Conservation (phyloP, 2,329 filamentous ascomycete genomes). For the Stagonosporopsis chrysanthemi region DNA sequence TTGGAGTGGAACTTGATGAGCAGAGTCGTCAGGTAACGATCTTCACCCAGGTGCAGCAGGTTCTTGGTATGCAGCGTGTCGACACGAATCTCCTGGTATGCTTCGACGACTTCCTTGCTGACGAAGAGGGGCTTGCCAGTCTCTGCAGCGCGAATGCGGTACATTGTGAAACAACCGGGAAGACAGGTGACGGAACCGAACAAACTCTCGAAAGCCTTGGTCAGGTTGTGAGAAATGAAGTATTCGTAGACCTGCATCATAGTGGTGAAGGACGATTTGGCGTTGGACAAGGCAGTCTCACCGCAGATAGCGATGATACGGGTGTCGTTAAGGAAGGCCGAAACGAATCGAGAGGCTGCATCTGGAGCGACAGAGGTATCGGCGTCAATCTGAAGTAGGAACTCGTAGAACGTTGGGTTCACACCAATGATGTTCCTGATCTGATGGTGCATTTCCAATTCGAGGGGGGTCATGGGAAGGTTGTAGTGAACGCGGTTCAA, state of each 20-base stretch:
- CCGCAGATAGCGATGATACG: conserved; percentile 93
- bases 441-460: conserved; percentile 98
- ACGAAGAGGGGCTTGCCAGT: conserved; percentile 96
- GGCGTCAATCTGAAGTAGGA: conserved; percentile 93
- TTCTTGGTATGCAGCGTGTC: conserved; percentile 99
- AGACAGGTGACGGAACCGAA: conserved; percentile 98
- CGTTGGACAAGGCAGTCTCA: conserved; percentile 91
- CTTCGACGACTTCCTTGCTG: conserved; percentile 86
- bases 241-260: conserved; percentile 99
- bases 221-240: conserved; percentile 97
- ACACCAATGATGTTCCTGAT: conserved; percentile 99
- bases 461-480: conserved; percentile 90
- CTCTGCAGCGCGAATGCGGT: conserved; percentile 92
- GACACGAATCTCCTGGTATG: conserved; percentile 91
- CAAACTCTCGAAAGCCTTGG: conserved; percentile 95
- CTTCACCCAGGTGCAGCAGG: conserved; percentile 91
- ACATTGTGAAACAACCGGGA: conserved; percentile 99
- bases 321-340: conserved; percentile 89
- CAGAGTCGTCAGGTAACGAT: conserved; percentile 94
- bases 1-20: conserved; percentile 89
- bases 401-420: conserved; percentile 98
- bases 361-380: conserved; percentile 93
- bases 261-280: conserved; percentile 90
- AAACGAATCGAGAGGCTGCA: conserved; percentile 89
- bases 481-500: conserved; percentile 99